A percentile compares a stretch with the other conserved stretches of the same genome.
These are phyloP conservation scores for Sambucus nigra DNA, from an alignment of 129 eudicot genomes.

Conservation along the genomic window DNA sequence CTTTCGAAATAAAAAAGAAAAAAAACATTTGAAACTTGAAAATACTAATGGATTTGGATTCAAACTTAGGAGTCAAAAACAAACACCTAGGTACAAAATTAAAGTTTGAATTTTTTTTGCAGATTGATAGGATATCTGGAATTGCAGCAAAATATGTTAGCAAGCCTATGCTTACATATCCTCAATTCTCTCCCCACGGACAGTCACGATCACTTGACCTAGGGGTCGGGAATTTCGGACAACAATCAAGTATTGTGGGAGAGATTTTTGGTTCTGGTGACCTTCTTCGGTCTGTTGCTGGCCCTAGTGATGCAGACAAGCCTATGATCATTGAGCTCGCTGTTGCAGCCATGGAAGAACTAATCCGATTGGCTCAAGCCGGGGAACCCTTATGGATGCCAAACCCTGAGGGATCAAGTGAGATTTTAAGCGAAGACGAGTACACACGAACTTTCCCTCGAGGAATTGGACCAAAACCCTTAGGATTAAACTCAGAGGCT, in stretches of 20 bases:
- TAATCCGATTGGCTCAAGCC: conserved; percentile 73
- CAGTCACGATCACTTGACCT: conserved; percentile 72
- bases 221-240: conserved; percentile 51
- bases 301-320: conserved; percentile 79
- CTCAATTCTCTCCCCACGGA: conserved; percentile 41
- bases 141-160: conserved; percentile 97
- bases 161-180: conserved; percentile 78
- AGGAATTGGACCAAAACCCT: conserved; percentile 87
- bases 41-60: no score
- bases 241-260: conserved; percentile 51
- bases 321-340: conserved; percentile 86
- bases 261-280: conserved; percentile 73
- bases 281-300: conserved; percentile 72
- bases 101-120: conserved; percentile 7
- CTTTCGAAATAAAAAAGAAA: no score
- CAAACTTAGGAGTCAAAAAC: no score
- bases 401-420: conserved; percentile 44
- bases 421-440: conserved; percentile 76
- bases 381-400: conserved; percentile 91
- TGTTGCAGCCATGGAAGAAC: conserved; percentile 98
- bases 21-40: no score
- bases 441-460: conserved; percentile 65
- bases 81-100: no score
- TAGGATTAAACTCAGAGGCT: conserved; percentile 79
- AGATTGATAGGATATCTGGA: conserved; percentile 96